Percentiles rank a stretch among this genome's conserved stretches.
phyloP scores from a whole-genome alignment of 306 rosid genomes.

The Nissolia schottii region DNA sequence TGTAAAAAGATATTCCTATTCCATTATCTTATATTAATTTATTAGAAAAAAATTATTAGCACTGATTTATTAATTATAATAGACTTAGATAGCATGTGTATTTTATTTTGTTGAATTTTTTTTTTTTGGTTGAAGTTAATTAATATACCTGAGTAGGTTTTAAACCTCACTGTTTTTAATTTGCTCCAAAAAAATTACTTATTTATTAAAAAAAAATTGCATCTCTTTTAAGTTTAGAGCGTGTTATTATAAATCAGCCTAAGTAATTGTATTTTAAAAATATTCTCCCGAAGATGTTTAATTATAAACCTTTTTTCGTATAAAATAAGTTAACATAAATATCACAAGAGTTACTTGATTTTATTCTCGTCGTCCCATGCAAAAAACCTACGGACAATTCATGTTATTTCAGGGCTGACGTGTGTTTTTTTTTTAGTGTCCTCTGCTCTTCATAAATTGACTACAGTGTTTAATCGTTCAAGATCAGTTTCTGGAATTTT shows the following conservation, averaged over 20 bases:
- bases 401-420: background rate
- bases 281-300: too few species aligned
- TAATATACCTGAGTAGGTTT: too few species aligned
- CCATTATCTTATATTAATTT: too few species aligned
- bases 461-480: background rate
- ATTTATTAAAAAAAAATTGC: background rate
- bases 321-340: too few species aligned
- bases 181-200: too few species aligned
- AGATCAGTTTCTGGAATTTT: conserved; percentile 14
- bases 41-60: too few species aligned
- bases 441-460: background rate
- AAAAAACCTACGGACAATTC: background rate
- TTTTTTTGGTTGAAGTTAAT: too few species aligned
- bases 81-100: too few species aligned
- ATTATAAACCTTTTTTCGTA: too few species aligned
- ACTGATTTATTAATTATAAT: too few species aligned
- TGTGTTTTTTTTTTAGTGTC: background rate
- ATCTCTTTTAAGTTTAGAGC: background rate
- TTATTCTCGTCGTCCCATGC: background rate
- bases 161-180: background rate
- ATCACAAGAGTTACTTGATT: background rate
- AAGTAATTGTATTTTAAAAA: too few species aligned
- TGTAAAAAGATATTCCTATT: background rate
- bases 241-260: background rate
- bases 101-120: too few species aligned